A percentile compares a stretch with the other conserved stretches of the same genome.
phyloP scores from a whole-genome alignment of 768 basidiomycete species.

The Clathrus columnatus region DNA sequence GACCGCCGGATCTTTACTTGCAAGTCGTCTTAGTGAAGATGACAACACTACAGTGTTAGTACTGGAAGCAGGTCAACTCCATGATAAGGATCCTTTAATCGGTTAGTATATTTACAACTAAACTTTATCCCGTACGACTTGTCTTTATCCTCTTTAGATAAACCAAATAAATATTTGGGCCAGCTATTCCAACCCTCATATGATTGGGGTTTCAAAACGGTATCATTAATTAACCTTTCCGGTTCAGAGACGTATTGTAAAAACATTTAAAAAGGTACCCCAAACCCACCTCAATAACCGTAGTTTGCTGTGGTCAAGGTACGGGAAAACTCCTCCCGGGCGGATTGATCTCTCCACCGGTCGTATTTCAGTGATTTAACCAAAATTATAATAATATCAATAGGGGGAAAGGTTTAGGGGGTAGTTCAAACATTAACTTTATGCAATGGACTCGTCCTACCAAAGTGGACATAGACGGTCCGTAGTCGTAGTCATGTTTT shows the following conservation, averaged over 20 bases:
- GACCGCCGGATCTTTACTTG: slow-evolving; percentile 14
- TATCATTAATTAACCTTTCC: background rate
- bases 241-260: background rate
- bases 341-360: background rate
- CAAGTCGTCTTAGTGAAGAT: slow-evolving; percentile 14
- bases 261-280: background rate
- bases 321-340: background rate
- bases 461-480: background rate
- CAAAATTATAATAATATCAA: too few relatives aligned
- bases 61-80: slow-evolving; percentile 15
- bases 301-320: background rate
- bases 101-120: too few relatives aligned
- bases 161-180: background rate
- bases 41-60: slow-evolving; percentile 9
- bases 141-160: background rate
- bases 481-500: background rate
- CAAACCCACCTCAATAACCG: background rate
- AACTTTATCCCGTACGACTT: background rate
- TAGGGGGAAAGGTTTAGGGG: slow-evolving; percentile 28
- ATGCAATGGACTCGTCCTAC: background rate
- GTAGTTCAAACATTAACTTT: slow-evolving; percentile 35
- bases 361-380: background rate
- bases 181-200: background rate
- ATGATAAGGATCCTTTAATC: background rate
- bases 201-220: background rate